Base-by-base conservation (phyloP, 371 early-diverging fungal species). In the Blyttiomyces sp. region DNA sequence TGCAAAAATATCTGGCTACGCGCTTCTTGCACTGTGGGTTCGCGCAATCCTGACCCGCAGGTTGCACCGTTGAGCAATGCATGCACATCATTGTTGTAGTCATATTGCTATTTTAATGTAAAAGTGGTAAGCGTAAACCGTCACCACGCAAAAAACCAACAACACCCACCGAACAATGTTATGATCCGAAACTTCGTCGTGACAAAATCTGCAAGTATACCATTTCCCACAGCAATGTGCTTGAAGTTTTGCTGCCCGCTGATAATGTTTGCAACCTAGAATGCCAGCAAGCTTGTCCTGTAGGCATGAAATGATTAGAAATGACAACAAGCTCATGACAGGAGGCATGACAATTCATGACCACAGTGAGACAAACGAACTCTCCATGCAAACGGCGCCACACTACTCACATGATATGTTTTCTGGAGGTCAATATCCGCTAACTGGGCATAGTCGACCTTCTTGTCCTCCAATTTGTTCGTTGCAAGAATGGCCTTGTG, bases 141-240 rank as follows among this genome's bases (percentile, higher is more conserved):
- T n/a, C n/a, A n/a, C n/a, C n/a, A n/a, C n/a, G n/a, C n/a, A n/a
- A n/a, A n/a, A n/a, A n/a, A n/a, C n/a, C n/a, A n/a, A n/a, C n/a
- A n/a, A n/a, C n/a, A 34, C 50, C 26, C 82, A 90, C 92, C 97
- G 69, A 46, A 91, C 84, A 62, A 97, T 89, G 26, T 77, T 70
- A 77, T 99, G 99, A 61, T 87, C 87, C 39, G 84, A 82, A 0
- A 66, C 84, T 43, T 94, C 92, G 69, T 98, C 94, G 70, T 99
- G 99, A 70, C 99, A 99, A 63, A 97, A 90, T 43, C 98, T 84
- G 70, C 99, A 99, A 17, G 93, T 75, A 62, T 86, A 86, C 86
- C 93, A 93, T 59, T 82, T 81, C 51, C 84, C 85, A 75, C 99
- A 99, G 66, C 99, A 98, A 54, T 89, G 85, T 11, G 97, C 92